Percentiles rank a stretch among this genome's conserved stretches.
These are phyloP conservation scores for Penicillium sp. DNA, from an alignment of 2,329 filamentous ascomycete species.

Conservation along the genomic window DNA sequence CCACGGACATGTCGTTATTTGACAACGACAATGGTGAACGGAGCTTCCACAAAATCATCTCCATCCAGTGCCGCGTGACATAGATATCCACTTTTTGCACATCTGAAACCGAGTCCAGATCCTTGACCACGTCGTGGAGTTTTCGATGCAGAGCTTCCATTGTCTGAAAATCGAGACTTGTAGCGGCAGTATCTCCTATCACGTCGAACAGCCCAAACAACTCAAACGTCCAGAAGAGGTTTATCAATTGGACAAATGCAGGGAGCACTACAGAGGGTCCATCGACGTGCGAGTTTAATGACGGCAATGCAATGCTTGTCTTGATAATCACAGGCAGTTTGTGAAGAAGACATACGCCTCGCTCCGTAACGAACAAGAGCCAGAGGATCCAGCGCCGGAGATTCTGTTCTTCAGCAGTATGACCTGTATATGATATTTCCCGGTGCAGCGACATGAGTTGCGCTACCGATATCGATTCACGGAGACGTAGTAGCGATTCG, in stretches of 20 bases:
- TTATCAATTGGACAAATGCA: constrained; percentile 48
- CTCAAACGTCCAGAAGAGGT: constrained; percentile 50
- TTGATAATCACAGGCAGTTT: constrained; percentile 47
- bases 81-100: constrained; percentile 49
- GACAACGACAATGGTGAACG: constrained; percentile 27
- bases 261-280: constrained; percentile 42
- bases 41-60: constrained; percentile 46
- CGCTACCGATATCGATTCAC: constrained; percentile 51
- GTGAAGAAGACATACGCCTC: constrained; percentile 50
- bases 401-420: constrained; percentile 40
- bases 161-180: neutral
- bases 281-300: constrained; percentile 30
- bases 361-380: constrained; percentile 48
- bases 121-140: constrained; percentile 39
- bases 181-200: constrained; percentile 35
- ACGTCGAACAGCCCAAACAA: constrained; percentile 49
- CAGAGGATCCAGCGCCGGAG: constrained; percentile 46
- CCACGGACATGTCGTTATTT: constrained; percentile 39
- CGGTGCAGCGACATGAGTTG: constrained; percentile 49
- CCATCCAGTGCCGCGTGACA: constrained; percentile 51
- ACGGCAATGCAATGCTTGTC: constrained; percentile 37
- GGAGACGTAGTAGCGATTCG: constrained; percentile 47
- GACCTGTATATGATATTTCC: constrained; percentile 37
- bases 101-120: constrained; percentile 43
- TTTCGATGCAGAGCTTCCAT: constrained; percentile 39